phyloP scores from a whole-genome alignment of 2,329 filamentous ascomycete species.

The Trichophyton rubrum region DNA sequence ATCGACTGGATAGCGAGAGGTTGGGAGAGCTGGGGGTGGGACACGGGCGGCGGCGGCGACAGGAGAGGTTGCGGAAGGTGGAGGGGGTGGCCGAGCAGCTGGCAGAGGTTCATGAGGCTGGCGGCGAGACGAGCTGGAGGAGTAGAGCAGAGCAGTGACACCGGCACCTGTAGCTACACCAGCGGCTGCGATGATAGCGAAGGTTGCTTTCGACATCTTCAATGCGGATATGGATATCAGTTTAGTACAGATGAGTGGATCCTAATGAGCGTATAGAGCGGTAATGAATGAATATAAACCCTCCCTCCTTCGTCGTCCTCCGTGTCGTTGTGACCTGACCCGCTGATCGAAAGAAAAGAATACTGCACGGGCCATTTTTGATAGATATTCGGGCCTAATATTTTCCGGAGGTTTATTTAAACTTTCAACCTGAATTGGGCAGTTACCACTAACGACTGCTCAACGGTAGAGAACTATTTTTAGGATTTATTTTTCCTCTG shows the following conservation, averaged over 20 bases:
- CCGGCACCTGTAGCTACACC: slow-evolving; percentile 66
- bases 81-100: slow-evolving; percentile 20
- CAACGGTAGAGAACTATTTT: too few relatives aligned
- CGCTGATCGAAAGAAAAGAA: background rate
- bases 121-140: slow-evolving; percentile 43
- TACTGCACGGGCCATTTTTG: background rate
- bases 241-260: background rate
- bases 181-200: slow-evolving; percentile 63
- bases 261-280: background rate
- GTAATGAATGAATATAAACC: background rate
- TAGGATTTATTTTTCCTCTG: too few relatives aligned
- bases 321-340: background rate
- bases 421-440: too few relatives aligned
- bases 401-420: too few relatives aligned
- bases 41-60: slow-evolving; percentile 19
- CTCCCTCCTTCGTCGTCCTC: background rate
- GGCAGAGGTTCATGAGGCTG: slow-evolving; percentile 28
- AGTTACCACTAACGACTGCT: too few relatives aligned
- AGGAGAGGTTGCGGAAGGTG: slow-evolving; percentile 15
- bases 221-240: background rate
- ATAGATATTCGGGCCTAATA: background rate
- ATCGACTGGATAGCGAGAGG: slow-evolving; percentile 45
- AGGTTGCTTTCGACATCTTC: slow-evolving; percentile 64
- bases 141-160: slow-evolving; percentile 55
- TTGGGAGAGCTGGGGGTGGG: slow-evolving; percentile 21